Evolutionary conservation across 2,329 filamentous ascomycete genomes (phyloP), one percentile per base, ranked within the genome.

Genomic region (Metarhizium album): DNA sequence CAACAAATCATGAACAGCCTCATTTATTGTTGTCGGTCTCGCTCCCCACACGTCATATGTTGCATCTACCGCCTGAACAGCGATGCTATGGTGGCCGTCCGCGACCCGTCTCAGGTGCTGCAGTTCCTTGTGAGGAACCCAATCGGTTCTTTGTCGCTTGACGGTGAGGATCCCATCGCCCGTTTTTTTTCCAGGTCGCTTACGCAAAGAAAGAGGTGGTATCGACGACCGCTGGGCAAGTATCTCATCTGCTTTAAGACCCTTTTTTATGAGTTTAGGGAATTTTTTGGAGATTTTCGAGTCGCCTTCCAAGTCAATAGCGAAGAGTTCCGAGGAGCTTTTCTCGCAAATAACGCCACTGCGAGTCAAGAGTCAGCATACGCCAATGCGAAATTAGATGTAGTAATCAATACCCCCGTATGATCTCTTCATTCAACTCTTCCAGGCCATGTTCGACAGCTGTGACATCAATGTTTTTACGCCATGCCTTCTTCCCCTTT

Each of bases 401-500:
- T 40, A n/a, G 37, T 29, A 11, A 20, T 40, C 20, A 20, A 53
- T 75, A 91, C 89, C 93, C 93, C 74, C 84, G 79, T 58, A 95
- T 93, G 54, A 96, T 85, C 72, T 97, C 87, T 53, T 94, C 86
- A 61, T 93, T 89, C 58, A 94, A 74, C 62, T 86, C 78, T 55
- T 90, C 84, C 33, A 98, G 79, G 54, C 93, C 93, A 49, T 85
- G 73, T 61, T 91, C 79, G 24, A 98, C 80, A 55, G 95, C 84
- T 27, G 87, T 85, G 55, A 97, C 80, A 70, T 98, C 89, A 68
- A 98, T 89, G 71, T 98, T 95, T 69, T 97, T 98, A 64, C 93
- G 81, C 93, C 93, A 98, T 31, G 93, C 91, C 73, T 95, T 97
- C 72, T 97, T 97, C 61, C 94, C 93, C 68, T 98, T 98, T 65